Evolutionary conservation across 2,329 filamentous ascomycete genomes (phyloP), one percentile per base, ranked within the genome.

Genomic region (Aspergillus proliferans): DNA sequence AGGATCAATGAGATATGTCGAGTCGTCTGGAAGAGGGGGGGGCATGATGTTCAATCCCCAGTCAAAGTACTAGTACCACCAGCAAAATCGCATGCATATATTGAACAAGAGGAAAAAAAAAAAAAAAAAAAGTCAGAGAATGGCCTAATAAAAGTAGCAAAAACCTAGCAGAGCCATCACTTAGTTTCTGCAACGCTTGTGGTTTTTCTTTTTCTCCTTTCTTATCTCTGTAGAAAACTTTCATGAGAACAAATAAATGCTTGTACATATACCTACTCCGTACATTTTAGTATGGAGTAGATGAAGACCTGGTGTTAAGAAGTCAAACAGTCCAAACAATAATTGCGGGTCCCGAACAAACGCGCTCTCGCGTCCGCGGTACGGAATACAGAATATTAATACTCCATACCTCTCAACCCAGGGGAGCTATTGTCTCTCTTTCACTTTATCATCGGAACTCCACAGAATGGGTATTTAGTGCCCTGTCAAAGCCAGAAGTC

Each of bases 241-340:
- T 22, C 22, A 22, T 22, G 34, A 38, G 4, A 38, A 38, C 18
- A 38, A 18, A 38, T 7, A 38, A 18, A 38, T 38, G n/a, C 34
- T n/a, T 38, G 34, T 38, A 10, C 26, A 30, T 10, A 12, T 12
- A 12, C 5, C 10, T 12, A 30, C 26, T 12, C 7, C 26, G 12
- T 30, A 10, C 26, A 9, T 9, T 7, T 30, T 12, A 10, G 12
- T 10, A 7, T 30, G 7, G 2, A 2, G 10, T 30, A 30, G 26
- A 28, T 28, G 26, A 30, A 30, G 26, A 30, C 26, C 26, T 30
- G 26, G 8, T 26, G 24, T 30, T 12, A 8, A 6, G 5, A 22
- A 22, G 22, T 22, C 57, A 60, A 58, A 60, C 57, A 50, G 6
- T 28, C 24, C 52, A 58, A 60, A 58, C 54, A 40, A 51, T 47